These are phyloP conservation scores for Leishmania tropica DNA, from an alignment of 208 protist genomes.

Conservation along the genomic window DNA sequence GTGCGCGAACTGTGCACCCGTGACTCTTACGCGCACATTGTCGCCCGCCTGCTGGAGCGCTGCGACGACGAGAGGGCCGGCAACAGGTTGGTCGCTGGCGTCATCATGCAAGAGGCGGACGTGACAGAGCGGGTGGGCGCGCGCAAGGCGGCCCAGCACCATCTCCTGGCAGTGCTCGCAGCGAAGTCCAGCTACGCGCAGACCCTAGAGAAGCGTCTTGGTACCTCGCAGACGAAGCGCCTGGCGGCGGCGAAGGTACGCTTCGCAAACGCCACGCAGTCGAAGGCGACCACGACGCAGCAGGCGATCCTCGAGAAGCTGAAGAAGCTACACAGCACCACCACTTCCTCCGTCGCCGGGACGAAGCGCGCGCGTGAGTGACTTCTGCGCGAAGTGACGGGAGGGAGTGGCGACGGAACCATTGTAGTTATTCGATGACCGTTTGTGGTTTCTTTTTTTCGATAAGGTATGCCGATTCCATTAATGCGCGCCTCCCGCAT, in stretches of 20 bases:
- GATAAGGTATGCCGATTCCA: background rate
- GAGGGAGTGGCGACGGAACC: background rate
- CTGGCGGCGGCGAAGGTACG: conserved; percentile 58
- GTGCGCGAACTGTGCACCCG: conserved; percentile 43
- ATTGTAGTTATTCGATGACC: background rate
- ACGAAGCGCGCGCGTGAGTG: conserved; percentile 25
- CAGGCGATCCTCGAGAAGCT: conserved; percentile 66
- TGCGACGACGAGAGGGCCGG: conserved; percentile 34
- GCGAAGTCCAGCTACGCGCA: conserved; percentile 42
- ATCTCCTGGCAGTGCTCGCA: conserved; percentile 57
- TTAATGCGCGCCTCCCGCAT: background rate
- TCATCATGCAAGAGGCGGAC: conserved; percentile 52
- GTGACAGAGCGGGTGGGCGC: conserved; percentile 46
- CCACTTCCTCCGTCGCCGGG: conserved; percentile 5
- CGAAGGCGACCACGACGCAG: conserved; percentile 66
- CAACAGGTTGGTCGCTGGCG: conserved; percentile 34
- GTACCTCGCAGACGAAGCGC: conserved; percentile 44
- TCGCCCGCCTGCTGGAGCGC: conserved; percentile 51
- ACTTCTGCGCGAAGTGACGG: background rate
- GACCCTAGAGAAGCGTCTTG: conserved; percentile 49
- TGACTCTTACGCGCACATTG: conserved; percentile 50
- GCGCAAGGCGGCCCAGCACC: conserved; percentile 58
- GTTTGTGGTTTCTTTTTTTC: background rate
- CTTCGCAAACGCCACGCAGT: conserved; percentile 63
- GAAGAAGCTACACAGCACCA: conserved; percentile 26